Conservation (phyloP, 176 grass and related monocot genomes). For the Poa annua region DNA sequence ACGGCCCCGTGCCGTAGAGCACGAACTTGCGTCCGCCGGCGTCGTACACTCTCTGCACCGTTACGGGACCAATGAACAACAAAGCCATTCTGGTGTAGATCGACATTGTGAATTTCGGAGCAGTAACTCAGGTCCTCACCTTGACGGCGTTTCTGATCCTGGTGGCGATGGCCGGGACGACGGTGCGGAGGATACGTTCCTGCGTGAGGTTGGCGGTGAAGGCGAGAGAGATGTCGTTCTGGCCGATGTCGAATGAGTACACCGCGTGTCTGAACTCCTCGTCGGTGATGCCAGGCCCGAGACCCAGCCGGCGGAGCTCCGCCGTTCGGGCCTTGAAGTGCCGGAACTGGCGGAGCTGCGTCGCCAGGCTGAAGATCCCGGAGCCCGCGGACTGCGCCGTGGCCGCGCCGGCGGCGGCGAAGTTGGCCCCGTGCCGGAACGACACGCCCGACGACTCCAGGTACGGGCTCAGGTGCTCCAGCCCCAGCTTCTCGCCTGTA, state of each 20-base stretch:
- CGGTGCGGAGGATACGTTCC: background rate
- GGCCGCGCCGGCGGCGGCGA: constrained; percentile 51
- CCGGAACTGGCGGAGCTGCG: constrained; percentile 60
- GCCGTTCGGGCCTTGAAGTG: constrained; percentile 61
- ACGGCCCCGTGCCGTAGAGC: constrained; percentile 59
- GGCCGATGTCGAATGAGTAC: constrained; percentile 55
- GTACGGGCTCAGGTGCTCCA: constrained; percentile 58
- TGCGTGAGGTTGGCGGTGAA: constrained; percentile 38
- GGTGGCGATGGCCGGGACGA: constrained; percentile 36
- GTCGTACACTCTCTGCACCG: constrained; percentile 42
- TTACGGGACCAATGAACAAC: background rate
- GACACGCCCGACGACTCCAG: constrained; percentile 57
- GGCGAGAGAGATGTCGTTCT: constrained; percentile 48
- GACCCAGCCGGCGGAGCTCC: constrained; percentile 45
- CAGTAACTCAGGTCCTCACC: constrained; percentile 4
- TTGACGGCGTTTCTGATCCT: constrained; percentile 46
- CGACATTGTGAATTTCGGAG: background rate
- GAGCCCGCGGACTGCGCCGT: background rate
- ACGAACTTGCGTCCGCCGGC: constrained; percentile 52
- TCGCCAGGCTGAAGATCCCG: constrained; percentile 43
- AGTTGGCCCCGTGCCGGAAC: constrained; percentile 62
- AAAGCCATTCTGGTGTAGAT: background rate
- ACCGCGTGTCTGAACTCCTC: constrained; percentile 39
- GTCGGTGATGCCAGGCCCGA: constrained; percentile 33
- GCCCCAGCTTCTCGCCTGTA: constrained; percentile 52